A percentile compares a stretch with the other conserved stretches of the same genome.
Conservation (phyloP, 352 stramenopile genomes). For the Blastocystis sp. region DNA sequence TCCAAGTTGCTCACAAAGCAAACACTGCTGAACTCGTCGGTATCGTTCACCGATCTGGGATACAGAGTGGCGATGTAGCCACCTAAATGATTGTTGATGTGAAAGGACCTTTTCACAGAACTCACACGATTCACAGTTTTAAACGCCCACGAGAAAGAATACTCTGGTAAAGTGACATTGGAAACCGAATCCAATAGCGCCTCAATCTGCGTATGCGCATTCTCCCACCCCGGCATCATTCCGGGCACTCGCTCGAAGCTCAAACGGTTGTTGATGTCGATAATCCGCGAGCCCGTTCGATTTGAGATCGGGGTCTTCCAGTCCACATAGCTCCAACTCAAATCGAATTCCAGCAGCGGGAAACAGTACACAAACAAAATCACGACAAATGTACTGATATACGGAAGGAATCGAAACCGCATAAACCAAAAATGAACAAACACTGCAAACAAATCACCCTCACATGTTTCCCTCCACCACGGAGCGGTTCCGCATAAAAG, state of each 20-base stretch:
- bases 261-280: conserved; percentile 5
- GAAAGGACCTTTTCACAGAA: conserved; percentile 6
- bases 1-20: conserved; percentile 51
- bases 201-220: background rate
- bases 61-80: conserved; percentile 52
- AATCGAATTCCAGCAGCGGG: conserved; percentile 62
- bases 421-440: background rate
- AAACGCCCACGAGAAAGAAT: conserved; percentile 24
- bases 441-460: background rate
- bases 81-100: conserved; percentile 24
- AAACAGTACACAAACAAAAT: conserved; percentile 48
- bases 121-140: conserved; percentile 8
- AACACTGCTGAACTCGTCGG: conserved; percentile 1
- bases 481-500: background rate
- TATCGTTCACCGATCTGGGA: conserved; percentile 24
- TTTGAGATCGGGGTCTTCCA: conserved; percentile 39
- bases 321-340: conserved; percentile 49
- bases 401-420: conserved; percentile 51
- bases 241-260: conserved; percentile 31
- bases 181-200: background rate
- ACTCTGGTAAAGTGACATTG: background rate
- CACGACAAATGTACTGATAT: conserved; percentile 26
- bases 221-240: conserved; percentile 24
- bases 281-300: conserved; percentile 34
- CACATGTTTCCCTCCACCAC: background rate